Evolutionary conservation across 257 asterid genomes (phyloP).

Genomic region (Linderniella brevidens): DNA sequence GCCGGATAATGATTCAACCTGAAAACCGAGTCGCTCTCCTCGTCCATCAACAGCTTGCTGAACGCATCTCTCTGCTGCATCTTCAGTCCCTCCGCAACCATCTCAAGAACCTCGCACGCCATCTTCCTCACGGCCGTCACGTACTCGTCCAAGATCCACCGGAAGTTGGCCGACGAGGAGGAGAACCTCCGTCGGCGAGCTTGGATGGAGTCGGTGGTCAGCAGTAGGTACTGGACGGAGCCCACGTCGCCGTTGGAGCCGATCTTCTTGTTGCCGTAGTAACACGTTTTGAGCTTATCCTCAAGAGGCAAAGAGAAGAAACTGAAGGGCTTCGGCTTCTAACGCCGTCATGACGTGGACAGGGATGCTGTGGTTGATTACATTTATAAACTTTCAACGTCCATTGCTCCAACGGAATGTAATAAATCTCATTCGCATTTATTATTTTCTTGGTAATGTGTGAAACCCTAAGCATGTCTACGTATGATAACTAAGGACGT

Average conservation of each 20-base stretch:
- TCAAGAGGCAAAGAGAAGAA: constrained; percentile 51
- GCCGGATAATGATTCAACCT: constrained; percentile 80
- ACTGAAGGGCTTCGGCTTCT: constrained; percentile 35
- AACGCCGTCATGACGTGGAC: constrained; percentile 28
- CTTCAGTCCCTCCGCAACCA: constrained; percentile 39
- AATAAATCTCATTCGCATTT: too few relatives aligned
- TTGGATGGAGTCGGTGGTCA: constrained; percentile 30
- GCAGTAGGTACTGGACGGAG: constrained; percentile 56
- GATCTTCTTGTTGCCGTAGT: constrained; percentile 60
- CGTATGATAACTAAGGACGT: too few relatives aligned
- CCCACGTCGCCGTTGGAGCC: constrained; percentile 72
- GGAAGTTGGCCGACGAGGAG: constrained; percentile 40
- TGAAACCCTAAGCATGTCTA: too few relatives aligned
- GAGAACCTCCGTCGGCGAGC: constrained; percentile 20
- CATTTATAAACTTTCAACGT: too few relatives aligned
- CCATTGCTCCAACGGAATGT: too few relatives aligned
- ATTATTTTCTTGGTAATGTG: too few relatives aligned
- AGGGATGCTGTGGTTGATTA: constrained; percentile 55
- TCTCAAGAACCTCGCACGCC: constrained; percentile 49
- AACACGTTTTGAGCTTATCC: constrained; percentile 44
- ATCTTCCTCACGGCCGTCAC: constrained; percentile 32
- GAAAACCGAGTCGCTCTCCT: constrained; percentile 54
- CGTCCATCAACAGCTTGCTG: constrained; percentile 44
- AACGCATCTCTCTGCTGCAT: constrained; percentile 20
- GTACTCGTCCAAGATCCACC: constrained; percentile 44